Evolutionary conservation across 768 basidiomycete species (phyloP).

Genomic region (Lentinula lateritia): DNA sequence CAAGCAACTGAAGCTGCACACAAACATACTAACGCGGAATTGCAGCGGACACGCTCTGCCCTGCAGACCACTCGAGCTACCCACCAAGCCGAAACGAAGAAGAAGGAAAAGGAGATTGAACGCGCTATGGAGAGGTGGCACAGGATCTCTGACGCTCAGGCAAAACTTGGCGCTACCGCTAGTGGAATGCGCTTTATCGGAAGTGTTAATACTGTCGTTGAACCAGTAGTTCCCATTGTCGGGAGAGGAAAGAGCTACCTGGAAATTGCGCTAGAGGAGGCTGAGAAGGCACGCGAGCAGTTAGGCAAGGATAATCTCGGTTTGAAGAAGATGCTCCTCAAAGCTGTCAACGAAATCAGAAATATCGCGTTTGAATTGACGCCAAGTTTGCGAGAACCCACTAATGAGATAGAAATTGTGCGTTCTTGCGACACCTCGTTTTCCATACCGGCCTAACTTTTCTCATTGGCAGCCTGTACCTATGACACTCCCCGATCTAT

Average conservation of each 20-base stretch:
- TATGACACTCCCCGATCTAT: conserved; percentile 43
- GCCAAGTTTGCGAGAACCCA: conserved; percentile 32
- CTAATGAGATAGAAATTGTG: conserved; percentile 46
- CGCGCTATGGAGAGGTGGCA: conserved; percentile 70
- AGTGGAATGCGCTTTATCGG: conserved; percentile 41
- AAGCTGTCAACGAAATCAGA: conserved; percentile 62
- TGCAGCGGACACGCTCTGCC: conserved; percentile 65
- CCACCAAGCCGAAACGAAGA: conserved; percentile 69
- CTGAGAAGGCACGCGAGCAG: conserved; percentile 58
- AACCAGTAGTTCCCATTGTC: conserved; percentile 28
- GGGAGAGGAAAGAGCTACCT: conserved; percentile 50
- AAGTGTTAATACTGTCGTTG: conserved; percentile 37
- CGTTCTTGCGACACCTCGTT: conserved; percentile 10
- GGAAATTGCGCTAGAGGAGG: conserved; percentile 68
- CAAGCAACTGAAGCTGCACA: conserved; percentile 59
- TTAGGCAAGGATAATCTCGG: conserved; percentile 61
- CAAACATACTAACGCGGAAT: conserved; percentile 64
- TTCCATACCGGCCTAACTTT: conserved; percentile 8
- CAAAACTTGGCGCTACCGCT: conserved; percentile 42
- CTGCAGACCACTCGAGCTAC: conserved; percentile 66
- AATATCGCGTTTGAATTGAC: conserved; percentile 32
- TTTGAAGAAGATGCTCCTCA: conserved; percentile 55
- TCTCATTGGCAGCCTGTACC: background rate
- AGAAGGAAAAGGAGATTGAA: conserved; percentile 77
- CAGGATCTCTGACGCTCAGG: conserved; percentile 64